A percentile compares a stretch with the other conserved stretches of the same genome.
Evolutionary conservation across 2,329 filamentous ascomycete species (phyloP).

Genomic region (Verticillium isaacii): DNA sequence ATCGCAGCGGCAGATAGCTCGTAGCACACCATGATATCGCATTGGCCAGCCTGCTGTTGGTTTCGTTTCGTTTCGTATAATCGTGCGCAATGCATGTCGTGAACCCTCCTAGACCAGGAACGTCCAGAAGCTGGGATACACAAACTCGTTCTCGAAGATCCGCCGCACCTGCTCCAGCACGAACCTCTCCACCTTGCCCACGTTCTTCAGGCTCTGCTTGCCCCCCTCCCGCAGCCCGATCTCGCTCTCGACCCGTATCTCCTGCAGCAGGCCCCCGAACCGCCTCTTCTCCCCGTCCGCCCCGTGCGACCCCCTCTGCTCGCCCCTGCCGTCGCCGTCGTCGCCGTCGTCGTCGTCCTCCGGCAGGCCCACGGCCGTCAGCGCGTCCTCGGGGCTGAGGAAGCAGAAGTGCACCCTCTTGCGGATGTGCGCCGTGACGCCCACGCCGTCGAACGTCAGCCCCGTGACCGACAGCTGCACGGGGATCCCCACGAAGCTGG

Average conservation of each 20-base stretch:
- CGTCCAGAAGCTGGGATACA: slow-evolving; percentile 98
- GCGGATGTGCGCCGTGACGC: slow-evolving; percentile 85
- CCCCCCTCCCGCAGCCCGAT: slow-evolving; percentile 89
- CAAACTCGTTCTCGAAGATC: slow-evolving; percentile 98
- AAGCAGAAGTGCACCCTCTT: slow-evolving; percentile 92
- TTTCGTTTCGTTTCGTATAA: no score
- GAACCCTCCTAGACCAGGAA: slow-evolving; percentile 59
- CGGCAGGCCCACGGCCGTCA: slow-evolving; percentile 54
- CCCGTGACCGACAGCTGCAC: slow-evolving; percentile 94
- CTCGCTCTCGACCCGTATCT: slow-evolving; percentile 95
- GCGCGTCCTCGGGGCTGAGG: slow-evolving; percentile 83
- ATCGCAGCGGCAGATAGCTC: not conserved
- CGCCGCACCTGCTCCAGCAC: slow-evolving; percentile 92
- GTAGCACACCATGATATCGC: not conserved
- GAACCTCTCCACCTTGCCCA: slow-evolving; percentile 97
- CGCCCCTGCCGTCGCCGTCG: slow-evolving; percentile 11
- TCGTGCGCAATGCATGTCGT: no score
- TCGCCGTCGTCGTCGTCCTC: slow-evolving; percentile 35
- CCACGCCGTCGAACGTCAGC: slow-evolving; percentile 90
- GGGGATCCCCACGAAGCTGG: slow-evolving; percentile 93
- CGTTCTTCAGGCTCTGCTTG: slow-evolving; percentile 95
- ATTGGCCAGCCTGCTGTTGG: not conserved
- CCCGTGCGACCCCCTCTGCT: slow-evolving; percentile 15
- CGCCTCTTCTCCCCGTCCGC: slow-evolving; percentile 18
- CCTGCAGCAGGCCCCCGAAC: slow-evolving; percentile 76